phyloP scores from a whole-genome alignment of 2,329 filamentous ascomycete genomes.

The Stylonectria norvegica region DNA sequence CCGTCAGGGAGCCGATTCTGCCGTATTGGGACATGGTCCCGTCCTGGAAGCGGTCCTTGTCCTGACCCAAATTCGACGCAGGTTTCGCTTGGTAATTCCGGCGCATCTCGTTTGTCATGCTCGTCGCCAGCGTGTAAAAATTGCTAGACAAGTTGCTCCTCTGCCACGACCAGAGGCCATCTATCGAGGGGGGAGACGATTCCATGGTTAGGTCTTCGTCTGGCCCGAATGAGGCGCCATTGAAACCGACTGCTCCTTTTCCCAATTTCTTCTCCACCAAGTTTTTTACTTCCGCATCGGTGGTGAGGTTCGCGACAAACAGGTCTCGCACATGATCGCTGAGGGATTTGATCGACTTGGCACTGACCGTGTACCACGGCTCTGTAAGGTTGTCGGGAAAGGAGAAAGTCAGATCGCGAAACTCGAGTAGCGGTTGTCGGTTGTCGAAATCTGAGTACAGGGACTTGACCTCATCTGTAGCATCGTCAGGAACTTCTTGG shows the following conservation, averaged over 20 bases:
- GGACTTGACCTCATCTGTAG: too few relatives aligned
- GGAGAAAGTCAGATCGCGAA: too few relatives aligned
- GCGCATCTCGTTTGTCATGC: conserved; percentile 12
- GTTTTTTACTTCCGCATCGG: not conserved
- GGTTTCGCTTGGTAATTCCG: conserved; percentile 1
- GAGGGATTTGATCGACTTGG: conserved; percentile 7
- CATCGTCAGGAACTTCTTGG: too few relatives aligned
- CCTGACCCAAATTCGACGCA: not conserved
- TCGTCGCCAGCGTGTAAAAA: conserved; percentile 6
- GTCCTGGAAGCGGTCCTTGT: conserved; percentile 3
- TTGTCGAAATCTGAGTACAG: too few relatives aligned
- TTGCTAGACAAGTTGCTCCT: conserved; percentile 6
- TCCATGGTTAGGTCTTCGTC: not conserved
- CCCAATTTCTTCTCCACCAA: conserved; percentile 2
- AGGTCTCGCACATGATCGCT: conserved; percentile 6
- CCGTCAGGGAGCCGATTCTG: conserved; percentile 1
- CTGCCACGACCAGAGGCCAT: conserved; percentile 6
- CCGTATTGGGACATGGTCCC: conserved; percentile 2
- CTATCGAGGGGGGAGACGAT: conserved; percentile 1
- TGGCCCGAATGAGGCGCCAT: not conserved
- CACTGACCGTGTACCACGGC: too few relatives aligned
- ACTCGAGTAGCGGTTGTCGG: too few relatives aligned
- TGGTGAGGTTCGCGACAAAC: conserved; percentile 1
- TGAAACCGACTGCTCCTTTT: conserved; percentile 5
- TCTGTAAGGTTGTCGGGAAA: too few relatives aligned